These are phyloP conservation scores for Neurospora pannonica DNA, from an alignment of 495 filamentous ascomycete species.

Conservation along the genomic window DNA sequence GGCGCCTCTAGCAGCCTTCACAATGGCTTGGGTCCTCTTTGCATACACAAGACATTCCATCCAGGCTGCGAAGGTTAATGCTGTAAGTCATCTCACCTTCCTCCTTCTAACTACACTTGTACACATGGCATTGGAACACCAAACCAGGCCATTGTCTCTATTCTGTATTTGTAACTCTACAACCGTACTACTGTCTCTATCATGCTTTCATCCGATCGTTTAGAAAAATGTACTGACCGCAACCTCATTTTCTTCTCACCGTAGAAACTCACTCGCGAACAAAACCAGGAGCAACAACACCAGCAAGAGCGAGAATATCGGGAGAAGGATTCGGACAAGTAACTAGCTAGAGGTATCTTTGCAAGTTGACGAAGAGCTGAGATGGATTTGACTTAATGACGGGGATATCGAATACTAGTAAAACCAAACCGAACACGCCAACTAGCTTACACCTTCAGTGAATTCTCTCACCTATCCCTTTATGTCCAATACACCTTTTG, in stretches of 20 bases:
- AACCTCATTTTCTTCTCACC: not conserved
- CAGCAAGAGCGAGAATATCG: not conserved
- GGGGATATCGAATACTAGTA: not conserved
- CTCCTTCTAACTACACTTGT: not conserved
- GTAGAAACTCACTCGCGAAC: constrained; percentile 2
- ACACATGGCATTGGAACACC: not conserved
- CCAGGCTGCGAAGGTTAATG: constrained; percentile 33
- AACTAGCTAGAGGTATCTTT: not conserved
- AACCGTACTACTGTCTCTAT: too few species aligned
- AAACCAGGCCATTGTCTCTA: not conserved
- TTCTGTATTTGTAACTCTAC: too few species aligned
- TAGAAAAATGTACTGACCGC: not conserved
- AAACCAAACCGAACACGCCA: not conserved
- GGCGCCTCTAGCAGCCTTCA: constrained; percentile 38
- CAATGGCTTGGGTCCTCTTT: constrained; percentile 39
- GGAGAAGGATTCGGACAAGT: not conserved
- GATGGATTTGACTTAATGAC: not conserved
- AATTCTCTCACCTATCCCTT: not conserved
- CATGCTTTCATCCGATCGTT: not conserved
- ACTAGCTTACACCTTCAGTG: not conserved
- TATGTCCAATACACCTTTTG: not conserved
- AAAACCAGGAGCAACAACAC: not conserved
- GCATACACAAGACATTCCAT: constrained; percentile 34
- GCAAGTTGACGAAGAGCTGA: not conserved
- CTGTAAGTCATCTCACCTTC: constrained; percentile 15